Conservation (phyloP, 2,329 filamentous ascomycete genomes). For the Colletotrichum chrysophilum region DNA sequence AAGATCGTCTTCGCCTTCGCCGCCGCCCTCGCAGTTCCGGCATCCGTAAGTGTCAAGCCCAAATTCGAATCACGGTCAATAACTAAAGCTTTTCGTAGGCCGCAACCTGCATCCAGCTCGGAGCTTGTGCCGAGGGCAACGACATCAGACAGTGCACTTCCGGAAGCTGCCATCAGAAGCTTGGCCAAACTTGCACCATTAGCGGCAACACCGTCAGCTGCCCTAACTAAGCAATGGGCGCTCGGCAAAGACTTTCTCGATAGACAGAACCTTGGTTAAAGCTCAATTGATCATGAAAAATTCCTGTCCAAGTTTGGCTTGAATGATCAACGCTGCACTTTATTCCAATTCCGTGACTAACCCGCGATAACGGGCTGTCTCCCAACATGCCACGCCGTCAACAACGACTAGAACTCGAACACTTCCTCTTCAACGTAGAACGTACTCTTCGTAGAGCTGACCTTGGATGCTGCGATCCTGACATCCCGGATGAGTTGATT, state of each 20-base stretch:
- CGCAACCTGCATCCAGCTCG: neutral
- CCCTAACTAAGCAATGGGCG: neutral
- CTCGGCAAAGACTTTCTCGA: neutral
- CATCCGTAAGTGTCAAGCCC: neutral
- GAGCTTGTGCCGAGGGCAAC: neutral
- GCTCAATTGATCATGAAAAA: neutral
- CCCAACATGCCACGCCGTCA: rapidly evolving
- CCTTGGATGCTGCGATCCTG: neutral
- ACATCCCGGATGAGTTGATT: neutral
- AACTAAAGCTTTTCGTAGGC: neutral
- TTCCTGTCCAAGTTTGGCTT: neutral
- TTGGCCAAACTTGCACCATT: neutral
- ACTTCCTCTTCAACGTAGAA: neutral
- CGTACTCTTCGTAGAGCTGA: neutral
- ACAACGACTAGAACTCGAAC: neutral
- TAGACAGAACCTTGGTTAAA: neutral
- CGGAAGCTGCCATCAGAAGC: neutral
- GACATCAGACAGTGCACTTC: neutral
- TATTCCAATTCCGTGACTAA: neutral
- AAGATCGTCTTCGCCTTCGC: neutral
- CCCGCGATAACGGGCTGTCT: neutral
- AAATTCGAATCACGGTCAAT: neutral
- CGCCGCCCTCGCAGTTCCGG: neutral
- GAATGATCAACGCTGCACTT: neutral
- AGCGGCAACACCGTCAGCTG: neutral